Percentiles rank a stretch among this genome's conserved stretches.
phyloP scores from a whole-genome alignment of 805 yeast species.

The Yarrowia sp. region DNA sequence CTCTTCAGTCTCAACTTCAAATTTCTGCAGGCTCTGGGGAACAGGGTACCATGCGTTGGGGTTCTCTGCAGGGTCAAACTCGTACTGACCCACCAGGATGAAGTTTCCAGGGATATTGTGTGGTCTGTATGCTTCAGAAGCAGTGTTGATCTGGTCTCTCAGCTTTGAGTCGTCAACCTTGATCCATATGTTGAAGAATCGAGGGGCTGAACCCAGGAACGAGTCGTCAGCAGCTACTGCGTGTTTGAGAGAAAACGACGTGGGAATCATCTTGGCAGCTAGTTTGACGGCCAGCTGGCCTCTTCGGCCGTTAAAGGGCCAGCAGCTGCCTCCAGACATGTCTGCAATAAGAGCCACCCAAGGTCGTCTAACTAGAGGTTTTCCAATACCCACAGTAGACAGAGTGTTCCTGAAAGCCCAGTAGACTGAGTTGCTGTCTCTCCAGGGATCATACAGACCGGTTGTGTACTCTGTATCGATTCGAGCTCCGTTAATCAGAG shows the following conservation, averaged over 20 bases:
- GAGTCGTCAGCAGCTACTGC: constrained; percentile 24
- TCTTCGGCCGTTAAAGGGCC: constrained; percentile 48
- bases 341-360: constrained; percentile 43
- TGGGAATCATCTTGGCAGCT: constrained; percentile 43
- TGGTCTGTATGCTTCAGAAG: neutral
- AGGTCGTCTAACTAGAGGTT: constrained; percentile 40
- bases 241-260: constrained; percentile 47
- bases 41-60: constrained; percentile 25
- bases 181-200: constrained; percentile 47
- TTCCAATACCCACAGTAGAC: constrained; percentile 42
- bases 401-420: constrained; percentile 33
- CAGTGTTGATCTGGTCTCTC: constrained; percentile 32
- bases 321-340: constrained; percentile 47
- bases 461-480: constrained; percentile 45
- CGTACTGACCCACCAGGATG: constrained; percentile 40
- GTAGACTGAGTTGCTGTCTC: constrained; percentile 38
- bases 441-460: constrained; percentile 42
- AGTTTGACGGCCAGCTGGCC: constrained; percentile 47
- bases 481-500: constrained; percentile 45
- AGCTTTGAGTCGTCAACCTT: constrained; percentile 42
- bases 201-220: constrained; percentile 45
- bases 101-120: constrained; percentile 40
- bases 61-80: constrained; percentile 7
- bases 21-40: constrained; percentile 43
- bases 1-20: constrained; percentile 42